These are phyloP conservation scores for Ajuga chamaepitys DNA, from an alignment of 257 asterid species.

Conservation along the genomic window DNA sequence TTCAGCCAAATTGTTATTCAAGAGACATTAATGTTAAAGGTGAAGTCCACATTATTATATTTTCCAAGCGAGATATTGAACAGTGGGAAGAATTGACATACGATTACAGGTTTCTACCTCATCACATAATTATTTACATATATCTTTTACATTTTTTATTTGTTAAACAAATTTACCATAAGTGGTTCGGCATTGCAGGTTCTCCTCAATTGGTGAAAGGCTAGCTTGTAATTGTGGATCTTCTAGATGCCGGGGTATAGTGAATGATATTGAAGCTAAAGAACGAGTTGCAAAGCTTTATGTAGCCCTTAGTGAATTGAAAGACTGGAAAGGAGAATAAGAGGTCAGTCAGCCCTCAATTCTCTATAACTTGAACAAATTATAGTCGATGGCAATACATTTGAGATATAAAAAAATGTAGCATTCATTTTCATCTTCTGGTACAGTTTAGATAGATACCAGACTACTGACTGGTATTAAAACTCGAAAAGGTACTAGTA, in stretches of 20 bases:
- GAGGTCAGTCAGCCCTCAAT: slow-evolving; percentile 28
- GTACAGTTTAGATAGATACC: not conserved
- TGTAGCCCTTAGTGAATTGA: slow-evolving; percentile 61
- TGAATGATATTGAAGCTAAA: slow-evolving; percentile 81
- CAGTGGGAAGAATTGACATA: slow-evolving; percentile 91
- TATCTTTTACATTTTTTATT: not conserved
- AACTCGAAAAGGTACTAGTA: too few species aligned
- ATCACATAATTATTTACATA: not conserved
- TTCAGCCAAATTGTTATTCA: slow-evolving; percentile 97
- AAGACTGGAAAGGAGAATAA: slow-evolving; percentile 75
- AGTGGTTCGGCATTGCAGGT: slow-evolving; percentile 39
- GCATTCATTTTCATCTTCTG: not conserved
- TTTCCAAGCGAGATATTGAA: slow-evolving; percentile 83
- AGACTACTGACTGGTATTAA: not conserved
- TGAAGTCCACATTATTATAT: slow-evolving; percentile 81
- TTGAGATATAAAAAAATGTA: not conserved
- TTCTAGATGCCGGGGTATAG: slow-evolving; percentile 88
- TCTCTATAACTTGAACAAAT: not conserved
- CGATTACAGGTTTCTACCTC: slow-evolving; percentile 76
- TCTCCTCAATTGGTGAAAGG: slow-evolving; percentile 69
- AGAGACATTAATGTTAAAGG: slow-evolving; percentile 64
- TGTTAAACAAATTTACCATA: slow-evolving; percentile 1
- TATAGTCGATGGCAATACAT: not conserved
- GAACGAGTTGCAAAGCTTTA: slow-evolving; percentile 53
- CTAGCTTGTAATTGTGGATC: slow-evolving; percentile 85